Evolutionary conservation across 495 filamentous ascomycete species (phyloP), one percentile per base, ranked within the genome.

Genomic region (Lepidopterella palustris): DNA sequence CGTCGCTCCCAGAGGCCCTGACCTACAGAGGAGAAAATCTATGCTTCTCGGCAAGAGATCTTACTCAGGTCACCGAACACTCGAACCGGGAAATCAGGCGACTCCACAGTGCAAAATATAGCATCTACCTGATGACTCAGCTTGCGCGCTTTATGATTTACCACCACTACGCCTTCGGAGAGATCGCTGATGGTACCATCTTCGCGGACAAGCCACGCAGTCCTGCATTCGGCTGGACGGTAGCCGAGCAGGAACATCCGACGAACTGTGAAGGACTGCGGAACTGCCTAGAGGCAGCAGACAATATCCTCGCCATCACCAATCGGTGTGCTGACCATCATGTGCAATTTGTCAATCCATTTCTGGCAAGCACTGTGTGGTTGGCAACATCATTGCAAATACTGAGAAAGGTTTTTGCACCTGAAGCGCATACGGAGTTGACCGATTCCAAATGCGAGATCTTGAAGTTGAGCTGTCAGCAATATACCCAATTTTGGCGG

Each of bases 61-160:
- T 23, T 21, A 23, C 52, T 57, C 0, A 59, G 69, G 2, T 45
- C 11, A 20, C 2, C 18, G 26, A 49, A 53, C 21, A 51, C 11
- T 53, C 51, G 10, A 24, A 18, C n/a, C 15, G 11, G 10, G 45
- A 49, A 18, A 20, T 10, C 3, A 49, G 23, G 21, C 4, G 11
- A 11, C 15, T 20, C 24, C 45, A 49, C n/a, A 20, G n/a, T 21
- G 55, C 59, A 45, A 67, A 53, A 26, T 70, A 74, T 57, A 56
- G 62, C 32, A 66, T 74, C 11, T 57, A 71, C 45, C 26, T 74
- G 5, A 71, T 74, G 72, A 68, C 60, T 1, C 70, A 72, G 53
- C 65, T 72, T 6, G 61, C 69, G 9, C 61, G 60, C 26, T 65
- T 74, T 54, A 74, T 74, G 72, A 68, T 72, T 13, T 56, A 72